Percentiles rank a stretch among this genome's conserved stretches.
Conservation (phyloP, 108 stramenopile species). For the Cyclotella sp. region DNA sequence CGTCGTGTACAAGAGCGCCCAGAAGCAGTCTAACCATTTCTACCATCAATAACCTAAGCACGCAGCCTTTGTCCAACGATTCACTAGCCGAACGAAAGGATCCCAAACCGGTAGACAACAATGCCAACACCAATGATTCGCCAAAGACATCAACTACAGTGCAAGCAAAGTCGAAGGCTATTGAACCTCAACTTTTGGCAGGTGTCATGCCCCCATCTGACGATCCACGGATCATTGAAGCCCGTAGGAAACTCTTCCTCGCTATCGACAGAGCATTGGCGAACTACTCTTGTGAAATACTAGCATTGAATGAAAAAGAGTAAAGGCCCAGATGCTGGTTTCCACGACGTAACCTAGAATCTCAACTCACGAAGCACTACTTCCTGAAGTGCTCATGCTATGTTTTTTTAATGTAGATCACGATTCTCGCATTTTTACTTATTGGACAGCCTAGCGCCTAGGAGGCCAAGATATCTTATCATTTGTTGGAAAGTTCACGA, state of each 20-base stretch:
- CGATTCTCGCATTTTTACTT: too few relatives aligned
- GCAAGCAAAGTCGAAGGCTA: too few relatives aligned
- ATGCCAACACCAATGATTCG: not conserved
- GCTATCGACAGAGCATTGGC: constrained; percentile 49
- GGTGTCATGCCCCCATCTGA: constrained; percentile 26
- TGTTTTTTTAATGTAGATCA: too few relatives aligned
- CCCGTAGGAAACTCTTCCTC: constrained; percentile 34
- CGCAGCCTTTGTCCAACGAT: not conserved
- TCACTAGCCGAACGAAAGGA: too few relatives aligned
- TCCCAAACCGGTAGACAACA: too few relatives aligned
- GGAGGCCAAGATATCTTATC: too few relatives aligned
- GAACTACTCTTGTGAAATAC: constrained; percentile 43
- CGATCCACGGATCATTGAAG: constrained; percentile 41
- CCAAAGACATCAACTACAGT: too few relatives aligned
- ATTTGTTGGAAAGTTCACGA: too few relatives aligned
- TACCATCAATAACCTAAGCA: constrained; percentile 5
- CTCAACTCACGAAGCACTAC: too few relatives aligned
- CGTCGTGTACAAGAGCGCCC: not conserved
- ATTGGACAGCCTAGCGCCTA: too few relatives aligned
- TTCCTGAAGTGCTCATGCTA: too few relatives aligned
- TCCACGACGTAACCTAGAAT: not conserved
- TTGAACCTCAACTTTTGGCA: not conserved
- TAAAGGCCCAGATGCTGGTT: not conserved
- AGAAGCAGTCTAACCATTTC: not conserved
- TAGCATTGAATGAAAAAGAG: constrained; percentile 30